A percentile compares a stretch with the other conserved stretches of the same genome.
Conservation (phyloP, 2,329 filamentous ascomycete genomes). For the Metarhizium humberi region DNA sequence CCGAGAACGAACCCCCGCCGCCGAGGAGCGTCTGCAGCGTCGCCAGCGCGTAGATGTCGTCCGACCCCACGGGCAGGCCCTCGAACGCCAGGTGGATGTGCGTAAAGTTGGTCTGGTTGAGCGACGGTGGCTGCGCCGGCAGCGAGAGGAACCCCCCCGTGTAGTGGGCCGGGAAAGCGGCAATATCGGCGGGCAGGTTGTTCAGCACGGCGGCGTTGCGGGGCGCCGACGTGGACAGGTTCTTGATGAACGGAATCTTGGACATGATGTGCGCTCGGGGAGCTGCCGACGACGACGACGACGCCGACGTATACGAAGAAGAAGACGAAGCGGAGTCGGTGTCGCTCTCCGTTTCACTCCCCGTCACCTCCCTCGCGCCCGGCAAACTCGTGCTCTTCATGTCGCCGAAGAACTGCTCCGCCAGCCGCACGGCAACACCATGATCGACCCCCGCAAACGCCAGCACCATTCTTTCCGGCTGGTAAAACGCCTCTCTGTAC, state of each 20-base stretch:
- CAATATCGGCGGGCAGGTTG: constrained; percentile 25
- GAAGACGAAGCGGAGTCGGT: constrained; percentile 6
- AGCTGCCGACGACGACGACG: constrained; percentile 24
- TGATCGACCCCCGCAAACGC: constrained; percentile 92
- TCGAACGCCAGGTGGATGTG: constrained; percentile 96
- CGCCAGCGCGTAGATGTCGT: constrained; percentile 92
- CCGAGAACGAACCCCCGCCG: constrained; percentile 92
- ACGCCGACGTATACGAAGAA: constrained; percentile 27
- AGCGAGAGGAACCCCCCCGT: constrained; percentile 89
- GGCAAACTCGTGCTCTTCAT: constrained; percentile 48
- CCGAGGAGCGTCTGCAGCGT: constrained; percentile 93
- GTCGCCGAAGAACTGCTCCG: constrained; percentile 82
- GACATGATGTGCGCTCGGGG: constrained; percentile 62
- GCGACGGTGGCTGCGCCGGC: constrained; percentile 69
- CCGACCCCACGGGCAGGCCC: constrained; percentile 78
- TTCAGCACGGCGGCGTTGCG: constrained; percentile 48
- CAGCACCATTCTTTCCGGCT: constrained; percentile 83
- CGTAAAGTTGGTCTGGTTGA: constrained; percentile 69
- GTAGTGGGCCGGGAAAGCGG: constrained; percentile 61
- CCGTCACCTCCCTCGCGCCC: background rate
- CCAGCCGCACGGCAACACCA: constrained; percentile 64
- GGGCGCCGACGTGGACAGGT: constrained; percentile 66
- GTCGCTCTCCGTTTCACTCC: constrained; percentile 23
- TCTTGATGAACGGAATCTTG: constrained; percentile 84
- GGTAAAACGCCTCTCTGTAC: constrained; percentile 78